Base-by-base conservation (phyloP, 2,329 filamentous ascomycete genomes). In the Leptographium lundbergii region DNA sequence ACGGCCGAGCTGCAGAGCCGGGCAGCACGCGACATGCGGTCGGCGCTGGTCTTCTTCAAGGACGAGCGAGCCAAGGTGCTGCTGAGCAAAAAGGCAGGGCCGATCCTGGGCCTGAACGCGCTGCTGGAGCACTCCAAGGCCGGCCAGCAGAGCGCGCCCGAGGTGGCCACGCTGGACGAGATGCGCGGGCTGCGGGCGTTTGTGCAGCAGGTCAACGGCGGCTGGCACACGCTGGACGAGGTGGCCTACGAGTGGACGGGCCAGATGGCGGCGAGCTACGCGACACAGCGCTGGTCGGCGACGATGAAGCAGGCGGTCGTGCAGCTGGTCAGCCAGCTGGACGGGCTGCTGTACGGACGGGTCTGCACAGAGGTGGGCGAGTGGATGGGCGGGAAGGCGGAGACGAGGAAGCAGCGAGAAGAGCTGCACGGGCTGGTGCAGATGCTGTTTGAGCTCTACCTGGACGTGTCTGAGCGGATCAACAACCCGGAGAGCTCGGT, bases 121-220 rank as follows among this genome's bases (percentile, higher is more conserved):
- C 86, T 86, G 63, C 73, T 86, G 4, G 36, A 86, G 63, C 81
- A 86, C 64, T 78, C 81, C 1, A 85, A 84, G 63, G 73, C 78
- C 0, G 76, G 76, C 4, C 75, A 79, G 0, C 56, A 19, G 54
- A 7, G 14, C 39, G 71, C 75, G 25, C 70, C 71, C 1, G 74
- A 73, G n/a, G 74, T 72, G 3, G 72, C 76, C 0, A 64, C 68
- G 0, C 82, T 85, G 61, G 74, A 81, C 24, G 80, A 83, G 58
- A 70, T 72, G 1, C 74, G 74, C 50, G 80, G 81, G 0, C 68
- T 87, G 5, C 70, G 70, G 32, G 64, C 70, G 0, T 87, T 87
- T 65, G 75, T 79, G 1, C 69, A 73, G 27, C 72, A 65, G 53
- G 68, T 82, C 4, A 76, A 81, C 61, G 66, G 71, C 1, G 71